phyloP scores from a whole-genome alignment of 2,329 filamentous ascomycete genomes.

The Fusarium cicatricum region DNA sequence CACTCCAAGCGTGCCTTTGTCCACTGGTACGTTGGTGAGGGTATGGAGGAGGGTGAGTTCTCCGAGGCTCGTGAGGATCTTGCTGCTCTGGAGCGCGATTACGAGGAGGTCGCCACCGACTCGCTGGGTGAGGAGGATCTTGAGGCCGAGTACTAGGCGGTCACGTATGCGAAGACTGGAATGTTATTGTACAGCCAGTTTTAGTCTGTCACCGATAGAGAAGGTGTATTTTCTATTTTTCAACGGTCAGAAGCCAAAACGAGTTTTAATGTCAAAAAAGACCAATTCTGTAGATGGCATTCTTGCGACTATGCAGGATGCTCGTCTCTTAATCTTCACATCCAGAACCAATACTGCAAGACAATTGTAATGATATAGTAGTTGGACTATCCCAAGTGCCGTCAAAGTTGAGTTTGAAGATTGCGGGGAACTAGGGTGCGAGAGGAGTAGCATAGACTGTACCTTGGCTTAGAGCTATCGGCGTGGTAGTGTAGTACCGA shows the following conservation, averaged over 20 bases:
- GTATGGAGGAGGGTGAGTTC: conserved; percentile 99
- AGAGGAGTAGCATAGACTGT: conserved; percentile 3
- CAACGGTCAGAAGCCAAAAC: conserved; percentile 46
- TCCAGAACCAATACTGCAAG: conserved; percentile 25
- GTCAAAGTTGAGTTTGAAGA: neutral
- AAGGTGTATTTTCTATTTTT: conserved; percentile 51
- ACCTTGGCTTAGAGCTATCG: conserved; percentile 3
- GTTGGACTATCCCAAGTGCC: neutral
- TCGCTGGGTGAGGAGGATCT: conserved; percentile 86
- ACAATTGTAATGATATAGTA: conserved; percentile 18
- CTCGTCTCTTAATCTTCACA: conserved; percentile 24
- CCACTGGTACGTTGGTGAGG: conserved; percentile 99
- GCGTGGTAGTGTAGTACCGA: conserved; percentile 2
- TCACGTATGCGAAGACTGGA: conserved; percentile 36
- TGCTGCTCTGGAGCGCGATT: conserved; percentile 96
- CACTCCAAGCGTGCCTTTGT: conserved; percentile 99
- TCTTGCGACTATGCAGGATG: conserved; percentile 11
- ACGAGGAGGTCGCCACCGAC: conserved; percentile 97
- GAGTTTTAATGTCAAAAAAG: conserved; percentile 50
- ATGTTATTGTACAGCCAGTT: conserved; percentile 37
- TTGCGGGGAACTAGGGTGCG: conserved; percentile 23
- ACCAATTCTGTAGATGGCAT: conserved; percentile 45
- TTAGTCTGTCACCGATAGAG: conserved; percentile 43
- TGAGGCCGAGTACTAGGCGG: conserved; percentile 87
- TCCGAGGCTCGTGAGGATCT: conserved; percentile 98